A percentile compares a stretch with the other conserved stretches of the same genome.
These are phyloP conservation scores for Trichophyton equinum DNA, from an alignment of 2,329 filamentous ascomycete species.

Conservation along the genomic window DNA sequence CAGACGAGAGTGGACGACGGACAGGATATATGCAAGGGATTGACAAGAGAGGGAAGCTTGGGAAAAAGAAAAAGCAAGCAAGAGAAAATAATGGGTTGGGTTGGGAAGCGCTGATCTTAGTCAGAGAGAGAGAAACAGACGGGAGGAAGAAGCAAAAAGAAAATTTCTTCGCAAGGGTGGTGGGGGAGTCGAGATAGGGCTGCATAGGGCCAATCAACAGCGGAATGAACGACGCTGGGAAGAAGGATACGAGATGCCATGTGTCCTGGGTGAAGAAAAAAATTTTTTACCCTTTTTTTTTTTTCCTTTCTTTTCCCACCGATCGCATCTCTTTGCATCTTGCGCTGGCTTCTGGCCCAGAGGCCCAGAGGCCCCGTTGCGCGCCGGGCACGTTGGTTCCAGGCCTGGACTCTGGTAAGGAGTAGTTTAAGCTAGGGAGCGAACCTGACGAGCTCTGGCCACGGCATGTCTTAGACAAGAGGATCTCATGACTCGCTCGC, in stretches of 20 bases:
- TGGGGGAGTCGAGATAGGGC: not conserved
- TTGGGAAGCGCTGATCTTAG: not conserved
- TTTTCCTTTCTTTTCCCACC: not conserved
- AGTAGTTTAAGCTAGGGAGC: too few species aligned
- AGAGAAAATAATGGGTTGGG: too few species aligned
- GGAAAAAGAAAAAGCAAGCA: too few species aligned
- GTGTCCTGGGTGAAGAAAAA: not conserved
- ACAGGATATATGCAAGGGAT: not conserved
- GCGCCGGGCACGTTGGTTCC: not conserved
- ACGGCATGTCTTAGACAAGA: not conserved
- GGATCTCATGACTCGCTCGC: not conserved
- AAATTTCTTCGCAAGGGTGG: not conserved
- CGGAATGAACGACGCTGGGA: not conserved
- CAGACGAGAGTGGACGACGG: not conserved
- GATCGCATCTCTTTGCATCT: not conserved
- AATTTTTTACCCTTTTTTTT: not conserved
- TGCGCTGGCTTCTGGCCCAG: not conserved
- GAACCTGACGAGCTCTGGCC: not conserved
- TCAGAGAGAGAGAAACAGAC: not conserved
- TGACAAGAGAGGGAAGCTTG: not conserved
- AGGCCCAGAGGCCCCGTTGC: not conserved
- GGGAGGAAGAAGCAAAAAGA: not conserved
- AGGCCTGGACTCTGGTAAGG: not conserved
- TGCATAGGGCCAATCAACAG: not conserved
- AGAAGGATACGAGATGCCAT: not conserved